Evolutionary conservation across 345 rosid species (phyloP), one percentile per base, ranked within the genome.

Genomic region (Erysimum cheiranthoides): DNA sequence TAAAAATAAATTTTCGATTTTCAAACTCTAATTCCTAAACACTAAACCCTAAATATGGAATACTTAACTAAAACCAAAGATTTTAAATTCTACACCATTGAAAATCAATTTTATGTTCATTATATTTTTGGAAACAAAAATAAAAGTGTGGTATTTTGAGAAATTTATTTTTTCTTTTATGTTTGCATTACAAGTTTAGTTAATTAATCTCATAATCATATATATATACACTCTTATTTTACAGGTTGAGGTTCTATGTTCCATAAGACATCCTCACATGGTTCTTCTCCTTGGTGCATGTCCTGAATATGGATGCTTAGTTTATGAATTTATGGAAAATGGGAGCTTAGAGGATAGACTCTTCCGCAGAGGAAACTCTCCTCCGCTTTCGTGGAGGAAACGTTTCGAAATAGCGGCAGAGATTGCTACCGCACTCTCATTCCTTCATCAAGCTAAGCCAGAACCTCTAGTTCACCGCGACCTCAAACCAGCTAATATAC

Each of bases 401-500:
- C 82, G 96, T 61, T 87, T 92, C 63, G 71, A 83, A 59, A 87
- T 90, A 75, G 90, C 96, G 3, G 80, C 94, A 2, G 98, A 93
- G 82, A 87, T 93, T 30, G 89, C 90, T 0, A 90, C 96, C 1
- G 96, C 91, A 16, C 88, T 93, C 68, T 73, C 87, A 4, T 93
- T 90, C 72, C 94, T 93, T 40, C 97, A 92, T 79, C 97, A 92
- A 76, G 85, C 97, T 35, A 92, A 90, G 84, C 94, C 96, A 38
- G 96, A 92, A 68, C 97, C 97, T 18, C 78, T 92, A 0, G 97
- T 92, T 59, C 97, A 90, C 65, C 85, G 94, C 2, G 97, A 90
- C 73, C 91, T 92, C 27, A 92, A 92, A 78, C 97, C 97, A 2
- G 97, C 96, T 10, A 90, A 92, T 78, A 92, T 92, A 79, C 96